A percentile compares a stretch with the other conserved stretches of the same genome.
phyloP scores from a whole-genome alignment of 768 basidiomycete species.

The Leccinum boreale region DNA sequence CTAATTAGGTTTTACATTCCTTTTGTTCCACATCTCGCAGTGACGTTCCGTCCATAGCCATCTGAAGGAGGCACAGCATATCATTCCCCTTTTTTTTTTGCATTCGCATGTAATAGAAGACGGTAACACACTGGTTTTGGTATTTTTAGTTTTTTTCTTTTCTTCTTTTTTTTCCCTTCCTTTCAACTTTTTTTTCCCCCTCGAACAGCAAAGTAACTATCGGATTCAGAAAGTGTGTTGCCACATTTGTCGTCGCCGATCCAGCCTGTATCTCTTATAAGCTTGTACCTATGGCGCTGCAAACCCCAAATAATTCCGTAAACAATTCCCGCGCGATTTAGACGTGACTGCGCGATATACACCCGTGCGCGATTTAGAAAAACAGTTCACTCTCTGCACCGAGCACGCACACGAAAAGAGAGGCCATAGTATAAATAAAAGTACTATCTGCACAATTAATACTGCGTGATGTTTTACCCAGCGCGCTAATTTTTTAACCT shows the following conservation, averaged over 20 bases:
- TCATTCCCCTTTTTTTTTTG: conserved; percentile 37
- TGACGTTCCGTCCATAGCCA: conserved; percentile 39
- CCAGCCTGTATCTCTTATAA: conserved; percentile 14
- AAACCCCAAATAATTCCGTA: too few species aligned
- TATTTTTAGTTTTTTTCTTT: conserved; percentile 18
- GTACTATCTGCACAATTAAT: too few species aligned
- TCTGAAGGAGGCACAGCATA: conserved; percentile 71
- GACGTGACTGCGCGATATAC: too few species aligned
- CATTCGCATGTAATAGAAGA: conserved; percentile 59
- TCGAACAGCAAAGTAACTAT: conserved; percentile 12
- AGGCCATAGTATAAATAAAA: too few species aligned
- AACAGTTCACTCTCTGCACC: too few species aligned
- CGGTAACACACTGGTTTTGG: conserved; percentile 29
- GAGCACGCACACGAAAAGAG: too few species aligned
- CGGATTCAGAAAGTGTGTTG: conserved; percentile 7
- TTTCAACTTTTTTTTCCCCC: neutral
- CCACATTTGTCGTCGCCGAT: conserved; percentile 4
- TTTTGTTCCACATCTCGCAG: conserved; percentile 12
- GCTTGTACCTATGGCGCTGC: too few species aligned
- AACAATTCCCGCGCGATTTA: too few species aligned
- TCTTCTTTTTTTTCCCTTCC: neutral
- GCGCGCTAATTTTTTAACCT: too few species aligned
- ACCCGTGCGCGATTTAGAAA: too few species aligned
- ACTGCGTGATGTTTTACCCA: too few species aligned
- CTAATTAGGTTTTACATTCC: conserved; percentile 31